Evolutionary conservation across 352 stramenopile species (phyloP).

Genomic region (Globisporangium megalacanthum): DNA sequence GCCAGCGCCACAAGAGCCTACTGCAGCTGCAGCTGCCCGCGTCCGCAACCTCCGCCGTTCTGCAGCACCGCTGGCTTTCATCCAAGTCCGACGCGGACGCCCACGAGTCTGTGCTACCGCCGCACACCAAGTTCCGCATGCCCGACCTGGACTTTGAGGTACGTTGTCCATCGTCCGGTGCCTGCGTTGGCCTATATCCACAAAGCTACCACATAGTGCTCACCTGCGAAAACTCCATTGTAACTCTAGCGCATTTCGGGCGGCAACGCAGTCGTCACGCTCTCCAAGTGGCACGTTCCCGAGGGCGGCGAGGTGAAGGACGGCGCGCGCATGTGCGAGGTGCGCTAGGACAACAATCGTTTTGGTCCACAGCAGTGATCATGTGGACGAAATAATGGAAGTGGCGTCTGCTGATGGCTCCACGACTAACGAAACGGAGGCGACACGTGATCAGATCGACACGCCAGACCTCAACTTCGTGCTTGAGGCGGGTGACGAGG

Average conservation of each 20-base stretch:
- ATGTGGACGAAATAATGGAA: too few relatives aligned
- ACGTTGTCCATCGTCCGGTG: not conserved
- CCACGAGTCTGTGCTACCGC: conserved; percentile 26
- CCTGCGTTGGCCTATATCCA: not conserved
- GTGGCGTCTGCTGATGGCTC: not conserved
- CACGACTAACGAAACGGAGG: too few relatives aligned
- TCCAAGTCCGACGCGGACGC: not conserved
- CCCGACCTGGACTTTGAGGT: conserved; percentile 82
- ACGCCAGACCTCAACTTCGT: conserved; percentile 79
- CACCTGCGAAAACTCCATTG: too few relatives aligned
- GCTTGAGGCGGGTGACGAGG: conserved; percentile 74
- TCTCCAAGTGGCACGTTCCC: conserved; percentile 72
- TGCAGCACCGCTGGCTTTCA: conserved; percentile 10
- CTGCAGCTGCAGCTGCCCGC: not conserved
- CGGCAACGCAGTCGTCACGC: conserved; percentile 40
- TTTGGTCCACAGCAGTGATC: too few relatives aligned
- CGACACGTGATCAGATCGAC: conserved; percentile 50
- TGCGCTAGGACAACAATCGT: conserved; percentile 5
- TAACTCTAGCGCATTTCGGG: conserved; percentile 45
- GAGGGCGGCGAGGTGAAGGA: conserved; percentile 62
- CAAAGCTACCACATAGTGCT: not conserved
- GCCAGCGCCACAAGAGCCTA: not conserved
- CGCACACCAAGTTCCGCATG: conserved; percentile 87
- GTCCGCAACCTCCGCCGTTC: not conserved
- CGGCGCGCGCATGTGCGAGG: conserved; percentile 75